Percentiles rank a stretch among this genome's conserved stretches.
Conservation (phyloP, 1,284 basidiomycete genomes). For the Termitomyces sp. region DNA sequence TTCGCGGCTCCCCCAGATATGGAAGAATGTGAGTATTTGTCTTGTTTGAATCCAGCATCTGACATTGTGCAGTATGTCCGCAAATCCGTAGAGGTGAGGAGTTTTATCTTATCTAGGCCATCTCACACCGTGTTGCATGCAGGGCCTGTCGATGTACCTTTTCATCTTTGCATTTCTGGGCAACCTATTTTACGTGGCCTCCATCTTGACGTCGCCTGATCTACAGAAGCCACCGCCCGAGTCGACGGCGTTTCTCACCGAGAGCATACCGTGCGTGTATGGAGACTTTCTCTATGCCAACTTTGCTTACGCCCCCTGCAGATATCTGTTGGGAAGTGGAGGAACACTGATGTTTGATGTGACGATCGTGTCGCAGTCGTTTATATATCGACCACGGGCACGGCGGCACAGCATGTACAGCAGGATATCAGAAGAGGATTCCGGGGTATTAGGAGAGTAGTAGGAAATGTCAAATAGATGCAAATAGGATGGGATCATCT, state of each 20-base stretch:
- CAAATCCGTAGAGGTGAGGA: slow-evolving; percentile 78
- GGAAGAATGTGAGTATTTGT: slow-evolving; percentile 81
- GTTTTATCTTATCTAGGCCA: neutral
- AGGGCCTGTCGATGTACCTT: slow-evolving; percentile 88
- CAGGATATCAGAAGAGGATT: slow-evolving; percentile 41
- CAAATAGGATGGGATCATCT: slow-evolving; percentile 7
- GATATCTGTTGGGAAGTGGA: slow-evolving; percentile 82
- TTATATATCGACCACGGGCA: slow-evolving; percentile 42
- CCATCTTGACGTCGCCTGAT: slow-evolving; percentile 68
- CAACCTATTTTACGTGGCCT: slow-evolving; percentile 85
- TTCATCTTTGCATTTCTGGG: slow-evolving; percentile 91
- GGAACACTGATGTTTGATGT: slow-evolving; percentile 90
- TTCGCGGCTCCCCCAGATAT: slow-evolving; percentile 89
- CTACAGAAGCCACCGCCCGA: slow-evolving; percentile 48
- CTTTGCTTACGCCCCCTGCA: slow-evolving; percentile 7
- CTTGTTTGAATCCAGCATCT: neutral
- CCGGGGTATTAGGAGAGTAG: slow-evolving; percentile 36
- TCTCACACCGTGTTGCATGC: slow-evolving; percentile 23
- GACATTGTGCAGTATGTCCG: slow-evolving; percentile 64
- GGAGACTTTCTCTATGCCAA: slow-evolving; percentile 7
- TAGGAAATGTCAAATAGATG: slow-evolving; percentile 11
- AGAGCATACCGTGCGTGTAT: slow-evolving; percentile 66
- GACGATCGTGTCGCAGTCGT: slow-evolving; percentile 62
- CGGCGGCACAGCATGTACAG: slow-evolving; percentile 26
- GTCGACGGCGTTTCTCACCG: slow-evolving; percentile 57